Evolutionary conservation across 2,329 filamentous ascomycete species (phyloP).

Genomic region (Sarocladium brachiariae): DNA sequence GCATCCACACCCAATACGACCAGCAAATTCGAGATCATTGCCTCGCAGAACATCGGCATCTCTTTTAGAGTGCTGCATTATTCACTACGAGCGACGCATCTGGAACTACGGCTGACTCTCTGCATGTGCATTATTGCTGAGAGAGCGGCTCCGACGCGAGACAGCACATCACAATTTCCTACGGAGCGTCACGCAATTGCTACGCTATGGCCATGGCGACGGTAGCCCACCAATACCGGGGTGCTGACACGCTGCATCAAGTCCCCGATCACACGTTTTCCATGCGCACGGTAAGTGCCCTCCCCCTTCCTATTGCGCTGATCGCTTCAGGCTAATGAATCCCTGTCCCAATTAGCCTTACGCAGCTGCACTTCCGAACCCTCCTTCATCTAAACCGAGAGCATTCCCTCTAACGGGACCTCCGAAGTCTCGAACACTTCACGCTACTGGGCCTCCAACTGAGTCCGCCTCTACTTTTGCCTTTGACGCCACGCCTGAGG

Average conservation of each 20-base stretch:
- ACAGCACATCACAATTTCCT: neutral
- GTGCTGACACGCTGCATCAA: neutral
- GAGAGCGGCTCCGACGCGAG: neutral
- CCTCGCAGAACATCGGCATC: neutral
- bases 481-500: neutral
- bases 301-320: neutral
- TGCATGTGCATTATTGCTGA: neutral
- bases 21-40: neutral
- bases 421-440: neutral
- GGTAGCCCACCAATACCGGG: neutral
- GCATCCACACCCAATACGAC: no score
- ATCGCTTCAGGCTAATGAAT: neutral
- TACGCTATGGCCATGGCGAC: neutral
- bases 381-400: neutral
- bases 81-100: neutral
- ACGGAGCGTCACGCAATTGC: neutral
- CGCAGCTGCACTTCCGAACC: neutral
- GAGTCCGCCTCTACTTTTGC: neutral
- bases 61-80: neutral
- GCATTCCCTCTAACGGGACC: neutral
- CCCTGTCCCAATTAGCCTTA: neutral
- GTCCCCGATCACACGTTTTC: neutral
- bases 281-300: constrained; percentile 3
- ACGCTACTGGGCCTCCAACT: neutral
- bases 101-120: neutral